A percentile compares a stretch with the other conserved stretches of the same genome.
Evolutionary conservation across 2,329 filamentous ascomycete species (phyloP).

Genomic region (Fusarium subtropicale): DNA sequence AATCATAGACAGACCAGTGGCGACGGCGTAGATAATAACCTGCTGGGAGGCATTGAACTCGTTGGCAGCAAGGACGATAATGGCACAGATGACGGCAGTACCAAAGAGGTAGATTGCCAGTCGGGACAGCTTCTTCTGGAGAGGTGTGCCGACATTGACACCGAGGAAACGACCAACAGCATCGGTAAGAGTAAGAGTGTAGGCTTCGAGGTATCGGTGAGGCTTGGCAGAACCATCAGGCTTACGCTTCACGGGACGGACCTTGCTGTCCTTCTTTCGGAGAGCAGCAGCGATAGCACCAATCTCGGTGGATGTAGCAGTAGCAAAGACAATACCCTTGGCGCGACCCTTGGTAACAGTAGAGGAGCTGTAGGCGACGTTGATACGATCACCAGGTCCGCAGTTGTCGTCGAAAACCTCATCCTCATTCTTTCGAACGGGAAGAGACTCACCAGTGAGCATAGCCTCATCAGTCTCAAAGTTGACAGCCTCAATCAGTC

Average conservation of each 20-base stretch:
- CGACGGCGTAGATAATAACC: conserved; percentile 68
- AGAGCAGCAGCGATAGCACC: conserved; percentile 68
- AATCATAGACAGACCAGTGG: conserved; percentile 63
- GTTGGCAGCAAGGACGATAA: conserved; percentile 76
- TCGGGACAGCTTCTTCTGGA: conserved; percentile 75
- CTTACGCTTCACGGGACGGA: conserved; percentile 63
- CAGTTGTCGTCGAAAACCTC: conserved; percentile 56
- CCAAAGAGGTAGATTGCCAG: conserved; percentile 74
- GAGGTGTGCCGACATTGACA: conserved; percentile 75
- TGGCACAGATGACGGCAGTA: conserved; percentile 74
- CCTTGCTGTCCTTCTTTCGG: conserved; percentile 61
- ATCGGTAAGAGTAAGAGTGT: conserved; percentile 64
- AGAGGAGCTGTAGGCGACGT: conserved; percentile 72
- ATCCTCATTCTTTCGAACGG: conserved; percentile 65
- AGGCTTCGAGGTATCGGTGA: conserved; percentile 62
- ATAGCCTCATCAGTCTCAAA: conserved; percentile 75
- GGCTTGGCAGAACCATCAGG: conserved; percentile 64
- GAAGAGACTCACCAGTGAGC: conserved; percentile 72
- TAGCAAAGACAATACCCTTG: conserved; percentile 70
- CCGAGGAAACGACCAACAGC: conserved; percentile 73
- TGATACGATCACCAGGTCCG: conserved; percentile 66
- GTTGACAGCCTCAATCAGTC: conserved; percentile 69
- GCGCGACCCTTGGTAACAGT: conserved; percentile 72
- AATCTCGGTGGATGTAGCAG: conserved; percentile 72
- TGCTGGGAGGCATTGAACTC: conserved; percentile 64